Conservation (phyloP, 306 rosid species). For the Castanea sativa region DNA sequence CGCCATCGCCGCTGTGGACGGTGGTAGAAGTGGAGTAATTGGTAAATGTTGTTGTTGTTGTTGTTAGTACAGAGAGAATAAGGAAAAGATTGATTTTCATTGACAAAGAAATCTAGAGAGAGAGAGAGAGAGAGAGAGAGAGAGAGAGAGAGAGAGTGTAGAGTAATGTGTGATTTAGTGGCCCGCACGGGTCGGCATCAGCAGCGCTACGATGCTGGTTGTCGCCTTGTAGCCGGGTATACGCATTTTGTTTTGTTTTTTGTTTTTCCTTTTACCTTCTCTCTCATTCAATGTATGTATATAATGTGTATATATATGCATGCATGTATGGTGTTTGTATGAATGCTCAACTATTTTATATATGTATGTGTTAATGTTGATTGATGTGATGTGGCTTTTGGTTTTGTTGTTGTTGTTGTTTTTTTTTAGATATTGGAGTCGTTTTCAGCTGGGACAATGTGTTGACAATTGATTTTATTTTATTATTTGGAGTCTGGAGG, state of each 20-base stretch:
- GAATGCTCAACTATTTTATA: neutral
- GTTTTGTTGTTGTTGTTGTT: neutral
- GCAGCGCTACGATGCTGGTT: conserved; percentile 6
- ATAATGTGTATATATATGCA: neutral
- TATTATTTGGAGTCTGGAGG: no score
- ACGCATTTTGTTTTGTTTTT: no score
- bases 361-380: neutral
- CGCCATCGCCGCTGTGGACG: neutral
- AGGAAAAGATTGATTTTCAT: neutral
- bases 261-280: neutral
- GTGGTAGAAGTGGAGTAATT: no score
- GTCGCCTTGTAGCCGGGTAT: conserved; percentile 10
- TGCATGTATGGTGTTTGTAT: neutral
- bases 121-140: neutral
- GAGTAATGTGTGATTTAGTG: conserved; percentile 1
- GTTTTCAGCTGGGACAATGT: neutral
- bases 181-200: conserved; percentile 14
- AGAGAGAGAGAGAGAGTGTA: no score
- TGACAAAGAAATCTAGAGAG: neutral
- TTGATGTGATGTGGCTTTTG: neutral
- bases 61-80: neutral
- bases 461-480: neutral
- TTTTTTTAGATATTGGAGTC: neutral
- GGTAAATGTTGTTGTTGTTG: no score
- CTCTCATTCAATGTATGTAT: neutral